These are phyloP conservation scores for Teratosphaeria viscida DNA, from an alignment of 2,329 filamentous ascomycete species.

Conservation along the genomic window DNA sequence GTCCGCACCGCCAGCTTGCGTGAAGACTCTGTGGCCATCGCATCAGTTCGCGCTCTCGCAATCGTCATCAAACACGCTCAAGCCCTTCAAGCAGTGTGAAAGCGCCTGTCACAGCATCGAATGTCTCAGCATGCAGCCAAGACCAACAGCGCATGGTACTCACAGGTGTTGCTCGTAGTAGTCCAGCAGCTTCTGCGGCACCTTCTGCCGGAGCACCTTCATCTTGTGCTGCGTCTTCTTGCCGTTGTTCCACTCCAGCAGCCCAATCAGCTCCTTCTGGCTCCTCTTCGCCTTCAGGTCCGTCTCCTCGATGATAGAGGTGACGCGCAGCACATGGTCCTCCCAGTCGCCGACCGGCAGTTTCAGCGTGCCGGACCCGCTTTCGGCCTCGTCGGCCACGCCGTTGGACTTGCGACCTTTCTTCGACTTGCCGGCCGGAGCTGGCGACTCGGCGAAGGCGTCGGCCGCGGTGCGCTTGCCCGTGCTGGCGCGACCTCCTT, in stretches of 20 bases:
- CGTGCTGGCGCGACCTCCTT: slow-evolving; percentile 5
- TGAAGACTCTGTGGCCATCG: not conserved
- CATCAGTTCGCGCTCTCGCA: not conserved
- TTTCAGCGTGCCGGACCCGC: slow-evolving; percentile 40
- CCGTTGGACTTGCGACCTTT: slow-evolving; percentile 18
- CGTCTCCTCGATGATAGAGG: slow-evolving; percentile 57
- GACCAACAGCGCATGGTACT: slow-evolving; percentile 10
- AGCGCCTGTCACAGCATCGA: not conserved
- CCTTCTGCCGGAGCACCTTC: slow-evolving; percentile 59
- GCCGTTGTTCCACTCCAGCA: slow-evolving; percentile 63
- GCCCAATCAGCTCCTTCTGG: slow-evolving; percentile 51
- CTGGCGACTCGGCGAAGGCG: slow-evolving; percentile 17
- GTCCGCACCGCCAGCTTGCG: not conserved
- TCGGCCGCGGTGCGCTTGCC: slow-evolving; percentile 13
- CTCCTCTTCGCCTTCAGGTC: slow-evolving; percentile 15
- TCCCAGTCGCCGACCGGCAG: slow-evolving; percentile 70
- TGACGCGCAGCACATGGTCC: slow-evolving; percentile 57
- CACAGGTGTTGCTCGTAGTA: slow-evolving; percentile 31
- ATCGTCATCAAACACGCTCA: not conserved
- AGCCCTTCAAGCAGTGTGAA: not conserved
- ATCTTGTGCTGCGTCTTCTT: slow-evolving; percentile 62
- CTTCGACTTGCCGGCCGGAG: slow-evolving; percentile 10
- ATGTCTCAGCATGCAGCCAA: not conserved
- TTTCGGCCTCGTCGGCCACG: slow-evolving; percentile 7
- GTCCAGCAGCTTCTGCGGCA: slow-evolving; percentile 53